These are phyloP conservation scores for Rhododendron ovatum DNA, from an alignment of 148 eudicot species.

Conservation along the genomic window DNA sequence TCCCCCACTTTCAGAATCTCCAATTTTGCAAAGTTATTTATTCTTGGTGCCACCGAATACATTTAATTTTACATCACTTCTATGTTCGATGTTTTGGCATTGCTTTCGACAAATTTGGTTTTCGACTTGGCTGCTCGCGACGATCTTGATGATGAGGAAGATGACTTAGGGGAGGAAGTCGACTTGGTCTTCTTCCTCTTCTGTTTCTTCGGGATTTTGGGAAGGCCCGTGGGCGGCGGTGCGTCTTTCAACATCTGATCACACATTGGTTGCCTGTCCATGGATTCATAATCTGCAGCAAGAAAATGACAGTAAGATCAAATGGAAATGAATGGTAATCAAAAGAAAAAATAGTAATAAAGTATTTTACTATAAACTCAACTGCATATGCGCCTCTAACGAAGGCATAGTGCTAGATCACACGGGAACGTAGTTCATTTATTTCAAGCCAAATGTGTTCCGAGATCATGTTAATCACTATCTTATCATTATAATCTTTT, in stretches of 20 bases:
- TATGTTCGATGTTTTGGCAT: conserved; percentile 8
- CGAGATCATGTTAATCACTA: background rate
- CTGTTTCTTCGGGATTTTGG: conserved; percentile 44
- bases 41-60: background rate
- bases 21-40: too few species aligned
- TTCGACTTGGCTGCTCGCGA: conserved; percentile 48
- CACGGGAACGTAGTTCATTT: background rate
- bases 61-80: conserved; percentile 10
- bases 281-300: conserved; percentile 43
- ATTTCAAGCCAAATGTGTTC: background rate
- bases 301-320: background rate
- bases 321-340: background rate
- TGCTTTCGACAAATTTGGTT: conserved; percentile 21
- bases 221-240: conserved; percentile 27
- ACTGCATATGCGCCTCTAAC: too few species aligned
- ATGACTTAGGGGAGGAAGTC: conserved; percentile 36
- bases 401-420: background rate
- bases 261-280: conserved; percentile 34
- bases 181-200: conserved; percentile 51
- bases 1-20: background rate
- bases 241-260: conserved; percentile 27
- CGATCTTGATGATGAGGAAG: conserved; percentile 48
- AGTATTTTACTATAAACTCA: too few species aligned
- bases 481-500: background rate
- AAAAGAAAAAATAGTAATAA: background rate